Base-by-base conservation (phyloP, 495 filamentous ascomycete species). In the Aspergillus carlsbadensis region DNA sequence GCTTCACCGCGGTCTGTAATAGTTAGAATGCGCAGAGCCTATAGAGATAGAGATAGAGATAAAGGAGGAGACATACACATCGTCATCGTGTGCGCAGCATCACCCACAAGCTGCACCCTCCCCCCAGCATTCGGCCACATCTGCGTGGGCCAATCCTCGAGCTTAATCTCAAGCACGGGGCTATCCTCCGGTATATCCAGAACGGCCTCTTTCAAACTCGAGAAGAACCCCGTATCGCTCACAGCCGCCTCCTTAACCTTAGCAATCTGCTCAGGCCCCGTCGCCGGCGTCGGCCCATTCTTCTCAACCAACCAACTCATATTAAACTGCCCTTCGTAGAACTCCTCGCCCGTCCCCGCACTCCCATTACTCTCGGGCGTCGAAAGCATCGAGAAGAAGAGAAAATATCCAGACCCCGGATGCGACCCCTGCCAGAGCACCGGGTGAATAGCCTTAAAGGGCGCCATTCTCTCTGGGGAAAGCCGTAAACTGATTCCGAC, bases 341-440 rank as follows among this genome's bases (percentile, higher is more conserved):
- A 47, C 22, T 47, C 44, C 2, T 33, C 44, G 14, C 31, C 44
- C 20, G 44, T 47, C 13, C 44, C 24, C 11, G 44, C 44, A 47
- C 44, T 47, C 6, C 44, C 44, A 31, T 47, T 47, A 18, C 44
- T 29, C 44, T 26, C 44, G 5, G 44, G 44, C 3, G 44, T 47
- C 44, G 44, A 47, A 4, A 47, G 17, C 44, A 47, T 47, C 4
- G 44, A 47, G 29, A 81, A 84, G 64, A 77, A 86, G 0, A 86
- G 54, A 62, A 80, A 87, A 5, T 78, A 73, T 22, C 80, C 70
- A 10, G 84, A 79, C 11, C 73, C 67, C 0, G 85, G 83, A 47
- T 85, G 76, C 4, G 77, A 73, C 1, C 84, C 83, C 45, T 87
- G 83, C 42, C 87, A 81, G 37, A 88, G 81, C 21, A 78, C 80